A percentile compares a stretch with the other conserved stretches of the same genome.
Evolutionary conservation across 2,329 filamentous ascomycete genomes (phyloP).

Genomic region (Penicillium sp.): DNA sequence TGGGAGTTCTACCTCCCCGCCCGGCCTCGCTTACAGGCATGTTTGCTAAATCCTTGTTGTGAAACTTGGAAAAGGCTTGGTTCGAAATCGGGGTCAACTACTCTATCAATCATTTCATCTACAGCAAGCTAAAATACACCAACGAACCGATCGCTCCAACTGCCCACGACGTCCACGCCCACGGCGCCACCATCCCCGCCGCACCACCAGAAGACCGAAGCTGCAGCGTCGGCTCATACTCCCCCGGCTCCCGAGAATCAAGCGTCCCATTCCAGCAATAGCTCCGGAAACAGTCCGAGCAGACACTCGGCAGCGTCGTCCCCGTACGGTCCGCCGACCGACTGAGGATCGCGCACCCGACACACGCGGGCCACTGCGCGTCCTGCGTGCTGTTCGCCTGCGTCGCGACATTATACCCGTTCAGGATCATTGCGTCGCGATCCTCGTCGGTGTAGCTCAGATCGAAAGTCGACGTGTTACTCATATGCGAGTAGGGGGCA

Average conservation of each 20-base stretch:
- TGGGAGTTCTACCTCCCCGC: no score
- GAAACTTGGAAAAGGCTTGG: no score
- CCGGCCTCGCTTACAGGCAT: no score
- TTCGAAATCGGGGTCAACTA: no score
- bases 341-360: conserved; percentile 80
- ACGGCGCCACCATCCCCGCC: not conserved
- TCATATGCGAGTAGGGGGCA: conserved; percentile 74
- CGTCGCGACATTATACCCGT: conserved; percentile 84
- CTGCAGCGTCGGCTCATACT: conserved; percentile 47
- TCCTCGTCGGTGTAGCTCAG: conserved; percentile 65
- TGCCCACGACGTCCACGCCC: not conserved
- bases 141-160: not conserved
- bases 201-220: not conserved
- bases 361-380: conserved; percentile 74
- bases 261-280: conserved; percentile 90
- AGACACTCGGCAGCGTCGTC: conserved; percentile 69
- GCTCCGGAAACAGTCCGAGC: conserved; percentile 71
- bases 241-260: conserved; percentile 39
- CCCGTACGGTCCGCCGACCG: conserved; percentile 73
- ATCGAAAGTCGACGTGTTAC: conserved; percentile 79
- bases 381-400: conserved; percentile 78
- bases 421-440: conserved; percentile 78
- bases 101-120: not conserved
- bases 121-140: not conserved
- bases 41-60: no score